A percentile compares a stretch with the other conserved stretches of the same genome.
phyloP scores from a whole-genome alignment of 129 eudicot genomes.

The sunflower (Helianthus annuus) region HanXRQr2.0-SUNRISE NC_035444.2:109563441-109563940 shows the following conservation, averaged over 20 bases:
- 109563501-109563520: constrained; percentile 49
- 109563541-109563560: constrained; percentile 35
- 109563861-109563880: constrained; percentile 65
- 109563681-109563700: constrained; percentile 41
- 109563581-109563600: constrained; percentile 25
- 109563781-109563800: constrained; percentile 28
- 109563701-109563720: constrained; percentile 64
- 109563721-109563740: constrained; percentile 34
- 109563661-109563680: constrained; percentile 25
- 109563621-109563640: constrained; percentile 23
- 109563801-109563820: constrained; percentile 40
- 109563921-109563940: constrained; percentile 39
- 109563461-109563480: constrained; percentile 45
- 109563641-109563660: constrained; percentile 32
- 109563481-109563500: constrained; percentile 56
- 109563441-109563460: constrained; percentile 41
- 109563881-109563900: constrained; percentile 56
- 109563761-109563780: constrained; percentile 49
- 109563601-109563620: constrained; percentile 26
- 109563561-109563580: constrained; percentile 34
- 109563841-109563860: constrained; percentile 53
- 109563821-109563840: constrained; percentile 46
- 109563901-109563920: constrained; percentile 46
- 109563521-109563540: constrained; percentile 43
- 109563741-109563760: constrained; percentile 26